Evolutionary conservation across 2,329 filamentous ascomycete genomes (phyloP), one percentile per base, ranked within the genome.

Genomic region (Talaromyces piceae): DNA sequence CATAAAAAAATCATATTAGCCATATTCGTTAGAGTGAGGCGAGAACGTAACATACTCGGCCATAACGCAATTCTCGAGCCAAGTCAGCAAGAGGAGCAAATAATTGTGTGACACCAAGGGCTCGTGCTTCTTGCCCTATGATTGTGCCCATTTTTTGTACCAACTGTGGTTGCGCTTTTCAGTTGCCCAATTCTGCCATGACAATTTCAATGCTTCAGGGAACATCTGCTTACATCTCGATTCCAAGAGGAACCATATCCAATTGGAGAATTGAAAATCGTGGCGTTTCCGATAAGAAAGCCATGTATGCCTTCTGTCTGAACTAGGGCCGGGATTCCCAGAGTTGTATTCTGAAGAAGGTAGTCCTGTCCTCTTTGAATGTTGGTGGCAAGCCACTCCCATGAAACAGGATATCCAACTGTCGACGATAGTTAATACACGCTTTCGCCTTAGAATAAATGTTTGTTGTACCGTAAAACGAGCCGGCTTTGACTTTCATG

Each of bases 231-330:
- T 57, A 69, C 67, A 31, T 75, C 74, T 0, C 78, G 77, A 61
- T 89, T 86, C 71, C 83, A 89, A 0, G 84, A 84, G 60, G 83
- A 87, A 13, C 80, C 85, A 49, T 86, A 80, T 6, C 74, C 85
- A 58, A 89, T 88, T 0, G 86, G 86, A 1, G 83, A 87, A 67
- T 88, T 89, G 73, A 88, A 90, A 53, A 89, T 86, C 1, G 86
- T 89, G 2, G 84, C 85, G 63, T 88, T 88, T 8, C 79, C 78
- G 41, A 84, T 78, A 27, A 88, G 71, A 57, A 88, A 82, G 1
- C 85, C 86, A 60, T 89, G 86, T 41, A 89, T 84, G 31, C 61
- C 84, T 67, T 90, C 86, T 3, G 80, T 85, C 66, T 89, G 86
- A 12, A 86, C 81, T 57, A 88, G 77, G 1, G 86, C 81, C 5